phyloP scores from a whole-genome alignment of 805 yeast species.

The Saccharomycopsis sp. region DNA sequence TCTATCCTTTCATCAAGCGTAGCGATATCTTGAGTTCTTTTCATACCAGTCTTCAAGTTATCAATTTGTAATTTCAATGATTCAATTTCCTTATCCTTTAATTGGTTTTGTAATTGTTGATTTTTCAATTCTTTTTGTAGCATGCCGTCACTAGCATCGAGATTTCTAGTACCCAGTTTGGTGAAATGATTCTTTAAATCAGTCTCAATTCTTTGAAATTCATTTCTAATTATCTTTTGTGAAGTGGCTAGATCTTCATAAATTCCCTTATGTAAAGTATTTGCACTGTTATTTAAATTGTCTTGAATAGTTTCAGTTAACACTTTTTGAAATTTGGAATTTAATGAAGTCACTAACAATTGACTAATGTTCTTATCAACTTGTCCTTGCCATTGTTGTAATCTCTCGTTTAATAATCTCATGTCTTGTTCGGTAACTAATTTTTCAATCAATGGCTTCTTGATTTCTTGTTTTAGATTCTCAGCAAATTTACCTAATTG shows the following conservation, averaged over 20 bases:
- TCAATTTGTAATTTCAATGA: conserved; percentile 1
- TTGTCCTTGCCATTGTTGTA: conserved; percentile 13
- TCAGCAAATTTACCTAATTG: neutral
- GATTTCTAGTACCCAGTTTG: neutral
- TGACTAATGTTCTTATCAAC: conserved; percentile 20
- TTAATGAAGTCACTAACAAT: conserved; percentile 14
- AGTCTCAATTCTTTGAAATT: conserved; percentile 3
- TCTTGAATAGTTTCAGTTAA: conserved; percentile 14
- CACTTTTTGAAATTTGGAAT: conserved; percentile 15
- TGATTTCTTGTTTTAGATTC: conserved; percentile 6
- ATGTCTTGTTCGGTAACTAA: conserved; percentile 13
- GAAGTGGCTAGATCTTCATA: neutral
- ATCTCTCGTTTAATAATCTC: conserved; percentile 9
- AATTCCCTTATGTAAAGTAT: conserved; percentile 5
- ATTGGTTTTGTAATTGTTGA: conserved; percentile 1
- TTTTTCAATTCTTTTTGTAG: conserved; percentile 6
- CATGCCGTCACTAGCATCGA: neutral
- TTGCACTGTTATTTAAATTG: conserved; percentile 5
- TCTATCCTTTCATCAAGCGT: neutral
- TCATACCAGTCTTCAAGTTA: neutral
- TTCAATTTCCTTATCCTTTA: conserved; percentile 6
- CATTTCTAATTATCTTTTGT: conserved; percentile 4
- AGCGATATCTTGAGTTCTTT: neutral
- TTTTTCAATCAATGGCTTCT: conserved; percentile 10
- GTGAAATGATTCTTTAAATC: conserved; percentile 1